These are phyloP conservation scores for Rutstroemia sp. DNA, from an alignment of 2,329 filamentous ascomycete species.

Conservation along the genomic window DNA sequence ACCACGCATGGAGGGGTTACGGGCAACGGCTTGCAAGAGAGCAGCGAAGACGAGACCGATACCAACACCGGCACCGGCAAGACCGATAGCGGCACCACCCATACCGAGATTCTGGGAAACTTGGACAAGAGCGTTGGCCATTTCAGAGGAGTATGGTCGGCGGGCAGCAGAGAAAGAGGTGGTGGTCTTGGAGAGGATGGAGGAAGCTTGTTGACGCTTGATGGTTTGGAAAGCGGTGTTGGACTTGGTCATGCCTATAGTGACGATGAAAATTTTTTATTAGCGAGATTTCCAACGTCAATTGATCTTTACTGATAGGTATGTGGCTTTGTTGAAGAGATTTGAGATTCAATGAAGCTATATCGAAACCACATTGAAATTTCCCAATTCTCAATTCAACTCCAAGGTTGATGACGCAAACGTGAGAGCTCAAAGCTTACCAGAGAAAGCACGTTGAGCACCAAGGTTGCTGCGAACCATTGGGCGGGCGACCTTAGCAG, in stretches of 20 bases:
- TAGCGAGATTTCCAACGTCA: slow-evolving; percentile 17
- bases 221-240: slow-evolving; percentile 30
- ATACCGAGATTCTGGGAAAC: slow-evolving; percentile 88
- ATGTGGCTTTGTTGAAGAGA: background rate
- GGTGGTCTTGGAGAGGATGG: slow-evolving; percentile 50
- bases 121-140: slow-evolving; percentile 81
- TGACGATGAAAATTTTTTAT: slow-evolving; percentile 21
- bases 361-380: slow-evolving; percentile 1
- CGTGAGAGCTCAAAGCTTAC: slow-evolving; percentile 40
- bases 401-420: background rate
- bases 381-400: slow-evolving; percentile 1
- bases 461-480: slow-evolving; percentile 55
- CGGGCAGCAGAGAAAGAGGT: slow-evolving; percentile 20
- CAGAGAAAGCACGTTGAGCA: slow-evolving; percentile 68
- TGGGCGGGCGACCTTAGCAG: slow-evolving; percentile 71
- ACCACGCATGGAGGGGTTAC: slow-evolving; percentile 89
- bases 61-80: slow-evolving; percentile 89
- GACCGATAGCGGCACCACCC: slow-evolving; percentile 84
- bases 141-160: slow-evolving; percentile 78
- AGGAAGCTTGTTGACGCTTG: slow-evolving; percentile 65
- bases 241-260: slow-evolving; percentile 32
- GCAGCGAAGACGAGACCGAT: slow-evolving; percentile 91
- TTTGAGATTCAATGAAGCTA: background rate
- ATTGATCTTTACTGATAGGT: background rate
- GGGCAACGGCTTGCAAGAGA: slow-evolving; percentile 81